Evolutionary conservation across 2,329 filamentous ascomycete species (phyloP), one percentile per base, ranked within the genome.

Genomic region (Pseudocercospora fuligena): DNA sequence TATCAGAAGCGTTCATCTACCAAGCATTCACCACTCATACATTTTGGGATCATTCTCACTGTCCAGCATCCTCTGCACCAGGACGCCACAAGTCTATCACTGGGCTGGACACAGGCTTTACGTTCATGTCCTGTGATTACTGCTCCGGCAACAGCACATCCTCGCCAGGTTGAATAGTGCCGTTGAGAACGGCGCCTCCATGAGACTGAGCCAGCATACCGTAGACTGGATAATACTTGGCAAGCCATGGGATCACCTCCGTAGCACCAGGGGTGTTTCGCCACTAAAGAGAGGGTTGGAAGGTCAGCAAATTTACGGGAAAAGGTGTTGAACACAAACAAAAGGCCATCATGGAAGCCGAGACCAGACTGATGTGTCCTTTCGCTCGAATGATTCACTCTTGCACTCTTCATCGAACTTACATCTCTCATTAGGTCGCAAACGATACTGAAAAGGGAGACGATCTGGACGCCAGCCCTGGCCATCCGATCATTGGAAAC

Each of bases 401-500:
- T n/a, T 8, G 14, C 40, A 43, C 40, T 43, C 9, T 43, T 19
- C 40, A 16, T n/a, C 19, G 40, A 2, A 43, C 40, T 43, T 19
- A 43, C 40, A 76, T 92, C 89, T 36, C 89, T 83, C 89, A 92
- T 91, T 62, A 92, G 79, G 71, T 92, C 89, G 73, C 85, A 86
- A 16, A 89, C 81, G 66, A 92, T 89, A 27, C 83, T 83, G 72
- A 92, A 91, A 66, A 89, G 76, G 16, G 84, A 84, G 29, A 89
- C 83, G 29, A 89, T 78, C 70, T 90, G 87, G 3, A 92, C 90
- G 40, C 90, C 90, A 0, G 89, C 89, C 25, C 81, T 75, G 63
- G 86, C 81, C 89, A 92, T 92, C 56, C 89, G 85, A 33, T 86
- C 82, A 77, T 92, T 92, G 46, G 88, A 85, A 59, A 88, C 84